Evolutionary conservation across 2,329 filamentous ascomycete species (phyloP).

Genomic region (Alternaria sp.): DNA sequence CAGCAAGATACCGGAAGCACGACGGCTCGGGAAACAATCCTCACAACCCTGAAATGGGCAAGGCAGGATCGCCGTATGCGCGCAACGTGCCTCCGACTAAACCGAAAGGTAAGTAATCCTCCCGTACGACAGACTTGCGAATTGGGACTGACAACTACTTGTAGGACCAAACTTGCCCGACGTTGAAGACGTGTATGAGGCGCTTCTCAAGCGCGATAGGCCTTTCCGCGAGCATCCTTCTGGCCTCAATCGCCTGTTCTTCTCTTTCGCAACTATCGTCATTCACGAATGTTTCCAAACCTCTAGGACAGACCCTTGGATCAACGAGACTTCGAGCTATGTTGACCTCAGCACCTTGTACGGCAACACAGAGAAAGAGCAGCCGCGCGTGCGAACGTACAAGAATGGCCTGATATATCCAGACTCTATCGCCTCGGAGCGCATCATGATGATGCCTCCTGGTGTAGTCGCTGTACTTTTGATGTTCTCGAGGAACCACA

Average conservation of each 20-base stretch:
- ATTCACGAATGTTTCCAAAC: conserved; percentile 70
- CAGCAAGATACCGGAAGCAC: conserved; percentile 53
- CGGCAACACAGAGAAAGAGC: conserved; percentile 70
- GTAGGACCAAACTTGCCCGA: conserved; percentile 60
- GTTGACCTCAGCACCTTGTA: conserved; percentile 77
- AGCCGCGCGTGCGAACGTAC: conserved; percentile 70
- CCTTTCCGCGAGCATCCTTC: conserved; percentile 71
- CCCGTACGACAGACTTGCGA: not conserved
- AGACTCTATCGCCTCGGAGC: conserved; percentile 72
- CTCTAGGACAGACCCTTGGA: conserved; percentile 66
- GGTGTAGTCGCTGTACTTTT: conserved; percentile 72
- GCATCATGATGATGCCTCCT: conserved; percentile 71
- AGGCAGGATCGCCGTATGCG: conserved; percentile 63
- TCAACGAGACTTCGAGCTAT: conserved; percentile 74
- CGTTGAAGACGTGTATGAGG: conserved; percentile 69
- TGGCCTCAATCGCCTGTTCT: conserved; percentile 74
- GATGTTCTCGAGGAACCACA: conserved; percentile 78
- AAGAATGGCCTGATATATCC: conserved; percentile 72
- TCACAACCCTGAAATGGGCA: conserved; percentile 61
- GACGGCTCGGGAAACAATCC: conserved; percentile 57
- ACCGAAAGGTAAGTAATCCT: conserved; percentile 52
- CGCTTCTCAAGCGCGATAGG: conserved; percentile 69
- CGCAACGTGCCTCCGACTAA: conserved; percentile 64
- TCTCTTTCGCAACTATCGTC: conserved; percentile 74
- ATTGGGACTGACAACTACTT: not conserved